Base-by-base conservation (phyloP, 495 filamentous ascomycete species). In the Jackrogersella multiformis region DNA sequence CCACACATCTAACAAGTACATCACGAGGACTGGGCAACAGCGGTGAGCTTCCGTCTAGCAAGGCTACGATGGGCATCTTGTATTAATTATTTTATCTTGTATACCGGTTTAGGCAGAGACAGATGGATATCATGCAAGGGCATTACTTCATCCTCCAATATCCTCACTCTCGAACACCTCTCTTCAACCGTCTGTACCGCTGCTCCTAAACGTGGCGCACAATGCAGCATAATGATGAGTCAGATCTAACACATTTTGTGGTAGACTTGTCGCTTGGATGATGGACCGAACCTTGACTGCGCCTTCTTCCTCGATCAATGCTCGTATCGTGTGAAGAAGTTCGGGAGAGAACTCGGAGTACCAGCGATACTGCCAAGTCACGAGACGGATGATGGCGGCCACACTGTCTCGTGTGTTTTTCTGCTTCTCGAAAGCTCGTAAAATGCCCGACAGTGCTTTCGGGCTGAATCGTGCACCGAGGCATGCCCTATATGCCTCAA, bases 301-400 rank as follows among this genome's bases (percentile, higher is more conserved):
- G 49, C 95, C 96, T 77, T 99, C 96, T 56, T 96, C 94, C 75
- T 97, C 95, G 75, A 99, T 98, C 65, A 98, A 83, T 66, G 90
- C 94, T 65, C 95, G 89, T 55, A 98, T 89, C 7, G 92, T 87
- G 74, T 85, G 90, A 23, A 98, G 86, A 15, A 99, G 84, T 51
- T 91, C 87, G 9, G 95, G 96, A 15, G 93, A 97, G 78, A 98
- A 99, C 90, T 99, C 96, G 23, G 93, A 97, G 79, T 98, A 99
- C 95, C 95, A 97, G 63, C 95, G 87, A 78, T 97, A 98, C 80
- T 99, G 94, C 95, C 95, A 99, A 4, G 94, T 91, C 32, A 97
- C 92, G 49, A 98, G 78, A 39, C 92, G 83, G 56, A 98, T 97
- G 54, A 97, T 81, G 8, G 89, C 87, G 36, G 87, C 88, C 24